Percentiles rank a stretch among this genome's conserved stretches.
These are phyloP conservation scores for Hymenoscyphus infarciens DNA, from an alignment of 2,329 filamentous ascomycete genomes.

Conservation along the genomic window DNA sequence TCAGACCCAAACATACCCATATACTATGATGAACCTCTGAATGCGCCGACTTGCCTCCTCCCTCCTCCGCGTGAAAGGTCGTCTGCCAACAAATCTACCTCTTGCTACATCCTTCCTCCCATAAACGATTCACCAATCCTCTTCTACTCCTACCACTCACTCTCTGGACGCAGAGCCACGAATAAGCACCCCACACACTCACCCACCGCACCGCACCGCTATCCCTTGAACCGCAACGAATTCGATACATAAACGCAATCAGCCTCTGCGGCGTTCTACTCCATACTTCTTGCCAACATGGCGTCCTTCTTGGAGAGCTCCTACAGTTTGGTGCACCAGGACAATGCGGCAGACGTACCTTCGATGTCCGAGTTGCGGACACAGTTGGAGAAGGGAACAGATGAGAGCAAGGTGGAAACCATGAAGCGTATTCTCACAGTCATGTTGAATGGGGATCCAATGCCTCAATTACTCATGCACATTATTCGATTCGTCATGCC, in stretches of 20 bases:
- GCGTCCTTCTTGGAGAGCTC: conserved; percentile 90
- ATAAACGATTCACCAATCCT: conserved; percentile 10
- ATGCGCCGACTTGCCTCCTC: conserved; percentile 28
- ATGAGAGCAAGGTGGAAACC: conserved; percentile 89
- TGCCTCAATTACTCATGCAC: conserved; percentile 96
- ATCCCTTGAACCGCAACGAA: conserved; percentile 19
- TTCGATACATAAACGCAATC: conserved; percentile 22
- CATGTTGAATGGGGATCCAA: conserved; percentile 97
- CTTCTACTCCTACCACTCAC: not conserved
- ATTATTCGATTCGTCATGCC: conserved; percentile 99
- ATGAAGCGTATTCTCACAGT: conserved; percentile 95
- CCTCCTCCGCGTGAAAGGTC: conserved; percentile 22
- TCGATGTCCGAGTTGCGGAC: conserved; percentile 86
- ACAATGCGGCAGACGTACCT: conserved; percentile 92
- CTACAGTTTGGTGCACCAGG: conserved; percentile 96
- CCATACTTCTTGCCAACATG: conserved; percentile 57
- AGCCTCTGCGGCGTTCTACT: conserved; percentile 21
- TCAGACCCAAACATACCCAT: conserved; percentile 1
- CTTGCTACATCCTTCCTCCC: conserved; percentile 16
- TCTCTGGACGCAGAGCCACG: not conserved
- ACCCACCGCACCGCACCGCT: not conserved
- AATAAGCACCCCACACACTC: not conserved
- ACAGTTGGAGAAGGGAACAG: conserved; percentile 89
- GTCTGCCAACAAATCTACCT: conserved; percentile 14
- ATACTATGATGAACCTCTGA: conserved; percentile 23